Percentiles rank a stretch among this genome's conserved stretches.
Evolutionary conservation across 192 early-diverging fungal genomes (phyloP).

Genomic region (Umbelopsis sp.): DNA sequence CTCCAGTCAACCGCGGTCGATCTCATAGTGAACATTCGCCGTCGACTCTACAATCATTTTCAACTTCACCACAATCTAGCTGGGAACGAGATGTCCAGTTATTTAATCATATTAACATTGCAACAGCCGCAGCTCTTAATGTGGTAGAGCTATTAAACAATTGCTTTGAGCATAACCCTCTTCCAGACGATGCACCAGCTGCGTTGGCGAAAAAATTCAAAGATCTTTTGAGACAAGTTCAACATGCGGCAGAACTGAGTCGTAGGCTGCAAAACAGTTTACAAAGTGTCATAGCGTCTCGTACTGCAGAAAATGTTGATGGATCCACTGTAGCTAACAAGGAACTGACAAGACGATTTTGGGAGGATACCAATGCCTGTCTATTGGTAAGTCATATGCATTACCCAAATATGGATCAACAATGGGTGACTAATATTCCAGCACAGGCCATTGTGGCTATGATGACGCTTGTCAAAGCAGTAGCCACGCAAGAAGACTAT

Average conservation of each 20-base stretch:
- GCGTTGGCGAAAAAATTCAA: constrained; percentile 21
- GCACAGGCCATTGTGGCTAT: constrained; percentile 32
- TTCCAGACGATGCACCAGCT: neutral
- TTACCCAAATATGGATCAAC: too few species aligned
- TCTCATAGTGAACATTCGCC: constrained; percentile 22
- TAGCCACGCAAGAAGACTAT: constrained; percentile 40
- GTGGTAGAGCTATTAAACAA: constrained; percentile 20
- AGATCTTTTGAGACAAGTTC: constrained; percentile 19
- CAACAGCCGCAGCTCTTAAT: constrained; percentile 27
- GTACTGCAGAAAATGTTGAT: neutral
- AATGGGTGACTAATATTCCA: neutral
- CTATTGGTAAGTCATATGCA: constrained; percentile 29
- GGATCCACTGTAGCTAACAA: neutral
- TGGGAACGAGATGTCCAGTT: constrained; percentile 24
- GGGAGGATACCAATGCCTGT: constrained; percentile 38
- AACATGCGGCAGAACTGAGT: constrained; percentile 26
- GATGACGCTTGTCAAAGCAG: constrained; percentile 30
- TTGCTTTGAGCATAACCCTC: constrained; percentile 19
- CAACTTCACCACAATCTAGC: constrained; percentile 12
- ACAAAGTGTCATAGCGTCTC: constrained; percentile 20
- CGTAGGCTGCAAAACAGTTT: constrained; percentile 17
- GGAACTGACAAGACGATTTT: constrained; percentile 25
- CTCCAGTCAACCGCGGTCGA: constrained; percentile 1
- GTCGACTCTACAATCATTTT: constrained; percentile 1
- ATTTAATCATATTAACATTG: constrained; percentile 29